phyloP scores from a whole-genome alignment of 2,329 filamentous ascomycete genomes.

The Aureobasidium lini region DNA sequence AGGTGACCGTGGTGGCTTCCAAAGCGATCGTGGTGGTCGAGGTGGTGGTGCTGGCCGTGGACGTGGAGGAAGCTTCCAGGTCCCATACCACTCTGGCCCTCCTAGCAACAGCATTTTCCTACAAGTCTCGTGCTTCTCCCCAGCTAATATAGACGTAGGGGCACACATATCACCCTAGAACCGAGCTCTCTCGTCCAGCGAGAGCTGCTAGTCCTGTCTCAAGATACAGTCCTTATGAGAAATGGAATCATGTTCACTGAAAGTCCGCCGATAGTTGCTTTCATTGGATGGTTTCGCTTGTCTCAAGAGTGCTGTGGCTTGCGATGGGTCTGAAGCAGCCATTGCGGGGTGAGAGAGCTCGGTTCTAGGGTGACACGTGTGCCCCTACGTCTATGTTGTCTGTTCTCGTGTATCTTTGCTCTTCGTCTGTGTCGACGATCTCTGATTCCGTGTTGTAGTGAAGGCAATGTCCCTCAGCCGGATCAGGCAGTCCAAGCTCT shows the following conservation, averaged over 20 bases:
- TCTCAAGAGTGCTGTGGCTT: no score
- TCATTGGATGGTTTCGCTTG: no score
- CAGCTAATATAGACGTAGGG: background rate
- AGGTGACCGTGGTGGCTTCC: conserved; percentile 19
- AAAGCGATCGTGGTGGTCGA: conserved; percentile 23
- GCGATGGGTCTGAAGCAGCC: no score
- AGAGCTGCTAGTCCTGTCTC: no score
- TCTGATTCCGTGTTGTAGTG: background rate
- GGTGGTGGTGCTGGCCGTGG: conserved; percentile 17
- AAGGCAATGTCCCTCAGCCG: conserved; percentile 18
- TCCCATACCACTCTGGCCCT: background rate
- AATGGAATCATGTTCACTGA: no score
- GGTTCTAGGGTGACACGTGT: no score
- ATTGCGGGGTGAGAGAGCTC: no score
- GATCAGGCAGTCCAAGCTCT: conserved; percentile 20
- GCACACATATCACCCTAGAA: no score
- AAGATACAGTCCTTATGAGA: no score
- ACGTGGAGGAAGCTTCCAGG: conserved; percentile 2
- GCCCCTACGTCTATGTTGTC: background rate
- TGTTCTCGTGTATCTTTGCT: conserved; percentile 16
- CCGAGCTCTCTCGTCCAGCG: no score
- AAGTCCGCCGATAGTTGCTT: no score
- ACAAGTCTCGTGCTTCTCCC: conserved; percentile 15
- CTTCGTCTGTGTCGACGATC: background rate
- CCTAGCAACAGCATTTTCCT: conserved; percentile 19